Percentiles rank a stretch among this genome's conserved stretches.
Evolutionary conservation across 2,329 filamentous ascomycete genomes (phyloP).

Genomic region (Hawksworthiomyces lignivorus): DNA sequence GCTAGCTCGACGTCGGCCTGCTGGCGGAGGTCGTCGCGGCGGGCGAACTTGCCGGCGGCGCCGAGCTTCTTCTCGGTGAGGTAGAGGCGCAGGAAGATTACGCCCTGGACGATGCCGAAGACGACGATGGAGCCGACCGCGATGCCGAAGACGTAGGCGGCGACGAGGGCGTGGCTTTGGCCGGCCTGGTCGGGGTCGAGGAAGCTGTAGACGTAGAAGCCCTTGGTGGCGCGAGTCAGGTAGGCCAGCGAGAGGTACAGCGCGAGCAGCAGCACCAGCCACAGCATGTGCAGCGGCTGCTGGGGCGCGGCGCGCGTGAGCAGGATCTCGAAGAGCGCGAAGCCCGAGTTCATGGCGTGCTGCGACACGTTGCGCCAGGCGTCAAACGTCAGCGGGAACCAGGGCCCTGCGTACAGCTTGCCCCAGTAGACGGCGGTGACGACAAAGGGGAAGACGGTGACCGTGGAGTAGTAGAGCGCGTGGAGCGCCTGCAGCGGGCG

Average conservation of each 20-base stretch:
- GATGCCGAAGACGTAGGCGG: slow-evolving; percentile 57
- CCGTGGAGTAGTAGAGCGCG: slow-evolving; percentile 53
- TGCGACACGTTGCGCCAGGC: slow-evolving; percentile 63
- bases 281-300: slow-evolving; percentile 57
- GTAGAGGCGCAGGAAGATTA: slow-evolving; percentile 44
- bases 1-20: neutral
- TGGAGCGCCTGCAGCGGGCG: slow-evolving; percentile 58
- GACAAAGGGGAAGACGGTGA: slow-evolving; percentile 58
- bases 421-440: slow-evolving; percentile 67
- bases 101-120: slow-evolving; percentile 42
- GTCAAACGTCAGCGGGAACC: slow-evolving; percentile 42
- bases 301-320: slow-evolving; percentile 57
- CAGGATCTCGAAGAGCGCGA: slow-evolving; percentile 68
- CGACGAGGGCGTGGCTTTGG: slow-evolving; percentile 40
- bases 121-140: slow-evolving; percentile 43
- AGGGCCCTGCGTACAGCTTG: slow-evolving; percentile 44
- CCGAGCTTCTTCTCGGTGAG: slow-evolving; percentile 39
- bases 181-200: slow-evolving; percentile 52
- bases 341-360: slow-evolving; percentile 66
- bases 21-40: slow-evolving; percentile 1
- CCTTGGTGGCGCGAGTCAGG: slow-evolving; percentile 59
- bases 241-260: slow-evolving; percentile 70
- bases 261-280: slow-evolving; percentile 61
- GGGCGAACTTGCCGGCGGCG: slow-evolving; percentile 30
- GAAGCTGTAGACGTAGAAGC: slow-evolving; percentile 72